Evolutionary conservation across 441 rosid genomes (phyloP).

Genomic region (Euphorbia celastroides): DNA sequence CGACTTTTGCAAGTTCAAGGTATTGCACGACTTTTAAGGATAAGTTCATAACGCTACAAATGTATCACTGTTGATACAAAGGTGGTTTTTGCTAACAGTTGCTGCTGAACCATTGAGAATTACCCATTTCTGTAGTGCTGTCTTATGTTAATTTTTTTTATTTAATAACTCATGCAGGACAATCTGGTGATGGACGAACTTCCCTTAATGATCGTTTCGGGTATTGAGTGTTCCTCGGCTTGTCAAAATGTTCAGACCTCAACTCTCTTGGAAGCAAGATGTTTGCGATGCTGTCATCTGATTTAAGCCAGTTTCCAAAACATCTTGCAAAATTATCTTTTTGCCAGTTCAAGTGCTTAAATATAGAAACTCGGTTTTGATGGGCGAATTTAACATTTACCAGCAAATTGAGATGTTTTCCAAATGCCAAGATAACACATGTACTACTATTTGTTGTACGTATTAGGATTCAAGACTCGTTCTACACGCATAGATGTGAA

Average conservation of each 20-base stretch:
- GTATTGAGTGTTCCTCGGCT: conserved; percentile 35
- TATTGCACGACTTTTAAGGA: too few species aligned
- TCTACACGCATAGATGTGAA: not conserved
- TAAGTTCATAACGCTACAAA: too few species aligned
- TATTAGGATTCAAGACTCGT: not conserved
- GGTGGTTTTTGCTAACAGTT: not conserved
- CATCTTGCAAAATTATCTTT: not conserved
- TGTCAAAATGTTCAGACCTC: not conserved
- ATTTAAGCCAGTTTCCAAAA: not conserved
- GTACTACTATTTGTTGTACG: not conserved
- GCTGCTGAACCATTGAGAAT: not conserved
- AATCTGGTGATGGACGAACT: conserved; percentile 95
- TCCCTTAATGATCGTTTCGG: conserved; percentile 81
- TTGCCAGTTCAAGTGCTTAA: not conserved
- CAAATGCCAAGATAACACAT: not conserved
- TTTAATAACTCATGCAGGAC: conserved; percentile 44
- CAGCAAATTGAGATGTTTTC: not conserved
- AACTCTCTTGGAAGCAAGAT: not conserved
- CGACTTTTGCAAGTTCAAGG: too few species aligned
- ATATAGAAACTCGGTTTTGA: not conserved
- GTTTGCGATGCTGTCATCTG: not conserved
- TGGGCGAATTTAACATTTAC: not conserved
- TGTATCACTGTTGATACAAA: too few species aligned
- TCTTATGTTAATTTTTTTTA: not conserved
- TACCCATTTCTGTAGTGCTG: not conserved